Percentiles rank a stretch among this genome's conserved stretches.
These are phyloP conservation scores for Xylaria cubensis DNA, from an alignment of 495 filamentous ascomycete species.

Conservation along the genomic window DNA sequence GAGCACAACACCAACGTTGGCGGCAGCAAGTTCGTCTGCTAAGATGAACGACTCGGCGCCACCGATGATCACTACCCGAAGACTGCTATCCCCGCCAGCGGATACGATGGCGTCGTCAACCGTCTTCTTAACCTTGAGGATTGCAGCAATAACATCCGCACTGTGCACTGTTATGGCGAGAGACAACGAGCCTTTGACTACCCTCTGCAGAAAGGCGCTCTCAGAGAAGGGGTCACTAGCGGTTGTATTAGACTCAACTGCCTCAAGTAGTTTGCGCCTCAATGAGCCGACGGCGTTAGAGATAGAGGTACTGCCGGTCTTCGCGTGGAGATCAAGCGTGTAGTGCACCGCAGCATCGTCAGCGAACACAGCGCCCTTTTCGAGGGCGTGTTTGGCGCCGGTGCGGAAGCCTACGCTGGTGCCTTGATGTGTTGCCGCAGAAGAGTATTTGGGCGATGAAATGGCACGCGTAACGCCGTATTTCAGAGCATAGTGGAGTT, in stretches of 20 bases:
- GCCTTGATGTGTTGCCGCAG: conserved; percentile 49
- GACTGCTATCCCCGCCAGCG: conserved; percentile 25
- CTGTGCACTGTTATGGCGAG: conserved; percentile 53
- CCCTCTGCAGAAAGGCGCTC: conserved; percentile 45
- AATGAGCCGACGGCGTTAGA: conserved; percentile 48
- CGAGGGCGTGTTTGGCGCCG: conserved; percentile 42
- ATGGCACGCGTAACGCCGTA: conserved; percentile 58
- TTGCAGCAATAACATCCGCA: conserved; percentile 52
- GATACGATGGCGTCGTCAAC: conserved; percentile 42
- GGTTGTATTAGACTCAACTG: conserved; percentile 38
- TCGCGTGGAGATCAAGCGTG: conserved; percentile 44
- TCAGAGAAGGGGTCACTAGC: conserved; percentile 48
- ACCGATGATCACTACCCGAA: conserved; percentile 53
- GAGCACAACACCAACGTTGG: conserved; percentile 56
- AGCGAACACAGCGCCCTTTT: conserved; percentile 47
- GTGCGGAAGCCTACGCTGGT: conserved; percentile 56
- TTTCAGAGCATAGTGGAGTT: conserved; percentile 48
- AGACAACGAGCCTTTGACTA: conserved; percentile 44
- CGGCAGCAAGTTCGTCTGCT: conserved; percentile 53
- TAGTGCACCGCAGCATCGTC: conserved; percentile 54
- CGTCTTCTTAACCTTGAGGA: conserved; percentile 47
- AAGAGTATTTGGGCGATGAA: conserved; percentile 47
- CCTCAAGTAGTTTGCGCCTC: conserved; percentile 51
- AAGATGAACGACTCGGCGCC: conserved; percentile 58
- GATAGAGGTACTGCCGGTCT: conserved; percentile 47